Base-by-base conservation (phyloP, 805 yeast genomes). In the Scheffersomyces stipitis region DNA sequence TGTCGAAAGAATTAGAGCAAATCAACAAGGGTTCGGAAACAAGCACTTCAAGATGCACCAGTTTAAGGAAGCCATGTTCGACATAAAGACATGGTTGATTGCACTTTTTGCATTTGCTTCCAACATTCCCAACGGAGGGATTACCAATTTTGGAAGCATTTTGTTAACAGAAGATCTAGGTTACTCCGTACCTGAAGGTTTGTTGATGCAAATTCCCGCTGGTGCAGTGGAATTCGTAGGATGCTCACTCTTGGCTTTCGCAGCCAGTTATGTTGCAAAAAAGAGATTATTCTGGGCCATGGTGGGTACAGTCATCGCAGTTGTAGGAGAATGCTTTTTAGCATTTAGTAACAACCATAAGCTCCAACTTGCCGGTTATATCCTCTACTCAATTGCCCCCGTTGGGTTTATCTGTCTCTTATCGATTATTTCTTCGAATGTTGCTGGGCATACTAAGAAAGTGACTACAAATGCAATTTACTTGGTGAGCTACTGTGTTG, bases 391-490 rank as follows among this genome's bases (percentile, higher is more conserved):
- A 12, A 56, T 69, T 16, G 49, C 49, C 5, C 64, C 67, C 1
- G 28, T 58, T 4, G 52, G 54, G 5, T 48, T 55, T 28, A 54
- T 63, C 29, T 60, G 60, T 41, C 40, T 61, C 18, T 43, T 64
- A 30, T 60, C 73, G 1, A 42, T 58, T 34, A 52, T 73, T 20
- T 65, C 78, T 18, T 60, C 76, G 4, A 77, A 77, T 46, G 65
- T 69, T 31, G 76, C 76, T 5, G 85, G 85, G 6, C 73, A 71
- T 48, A 77, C 84, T 8, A 80, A 79, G 60, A 77, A 76, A 51
- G 56, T 66, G 31, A 62, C 73, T 2, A 69, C 64, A 2, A 74
- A 66, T 48, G 73, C 77, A 2, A 44, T 72, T 20, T 55, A 62
- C 39, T 62, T 78, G 28, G 50, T 78, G 33, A 75, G 73, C 4